phyloP scores from a whole-genome alignment of 106 monocot genomes.

The Dendrobium catenatum region DNA sequence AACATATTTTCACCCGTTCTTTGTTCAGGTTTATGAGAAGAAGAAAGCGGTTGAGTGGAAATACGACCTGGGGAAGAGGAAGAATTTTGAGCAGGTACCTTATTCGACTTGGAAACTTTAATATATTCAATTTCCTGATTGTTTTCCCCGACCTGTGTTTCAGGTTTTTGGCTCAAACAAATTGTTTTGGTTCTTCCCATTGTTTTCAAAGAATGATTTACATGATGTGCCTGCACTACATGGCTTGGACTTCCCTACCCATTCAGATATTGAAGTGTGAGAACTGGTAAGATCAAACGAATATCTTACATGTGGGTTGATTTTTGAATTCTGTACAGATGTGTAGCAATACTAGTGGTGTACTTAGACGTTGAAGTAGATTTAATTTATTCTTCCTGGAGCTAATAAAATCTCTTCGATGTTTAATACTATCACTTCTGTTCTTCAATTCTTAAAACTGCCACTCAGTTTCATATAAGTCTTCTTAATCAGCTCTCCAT shows the following conservation, averaged over 20 bases:
- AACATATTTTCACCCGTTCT: too few species aligned
- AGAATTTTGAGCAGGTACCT: conserved; percentile 77
- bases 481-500: too few species aligned
- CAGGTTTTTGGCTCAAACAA: conserved; percentile 88
- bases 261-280: conserved; percentile 33
- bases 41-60: conserved; percentile 57
- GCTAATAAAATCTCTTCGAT: background rate
- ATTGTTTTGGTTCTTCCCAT: conserved; percentile 66
- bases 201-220: conserved; percentile 56
- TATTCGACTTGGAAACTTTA: background rate
- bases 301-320: background rate
- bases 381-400: background rate
- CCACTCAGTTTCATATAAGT: too few species aligned
- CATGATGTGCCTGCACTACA: conserved; percentile 48
- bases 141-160: background rate
- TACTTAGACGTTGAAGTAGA: background rate
- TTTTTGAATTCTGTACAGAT: background rate
- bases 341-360: background rate
- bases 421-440: background rate
- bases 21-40: conserved; percentile 66
- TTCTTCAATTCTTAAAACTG: too few species aligned
- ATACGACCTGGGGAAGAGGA: conserved; percentile 67
- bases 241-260: conserved; percentile 74
- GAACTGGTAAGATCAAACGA: background rate
- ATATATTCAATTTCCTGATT: background rate